Base-by-base conservation (phyloP, 768 basidiomycete genomes). In the Rhodotorula graminis region DNA sequence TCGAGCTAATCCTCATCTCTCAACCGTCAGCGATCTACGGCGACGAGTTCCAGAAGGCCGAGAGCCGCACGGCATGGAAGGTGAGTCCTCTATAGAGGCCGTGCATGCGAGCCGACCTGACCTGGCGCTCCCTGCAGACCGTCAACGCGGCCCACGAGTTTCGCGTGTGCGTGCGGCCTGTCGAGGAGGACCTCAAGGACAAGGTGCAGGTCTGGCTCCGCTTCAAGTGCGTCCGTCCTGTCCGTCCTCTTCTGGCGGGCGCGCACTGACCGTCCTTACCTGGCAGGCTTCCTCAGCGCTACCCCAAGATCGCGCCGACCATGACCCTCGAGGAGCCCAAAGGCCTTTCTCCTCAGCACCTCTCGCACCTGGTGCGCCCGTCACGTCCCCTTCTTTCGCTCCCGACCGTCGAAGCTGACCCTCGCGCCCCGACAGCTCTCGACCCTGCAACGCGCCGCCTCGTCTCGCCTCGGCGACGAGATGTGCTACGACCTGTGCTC, bases 141-240 rank as follows among this genome's bases (percentile, higher is more conserved):
- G 75, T 76, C 53, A 76, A 73, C 27, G 75, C 75, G 2, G 69
- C 58, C 33, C 72, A 73, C 64, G 72, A 76, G 57, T 76, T 68
- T 42, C 42, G 64, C n/a, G 57, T 76, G 52, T 71, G 71, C 50
- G 52, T 76, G 0, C 60, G 70, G 18, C 75, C 75, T 2, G 70
- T 66, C 27, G 74, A 76, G 42, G 75, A 71, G 37, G 72, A 68
- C 10, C 50, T 76, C 19, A 70, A 73, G 52, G 75, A 73, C 42
- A 61, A 57, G 21, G 75, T 76, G 11, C 59, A 55, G 14, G 69
- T 76, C 12, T 67, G 63, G 64, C 29, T 76, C 2, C 67, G 69
- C 21, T 76, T 76, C 69, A 76, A 76, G 75, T 76, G 31, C n/a
- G 75, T 60, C 37, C 37, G 37, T 15, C 1, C 1, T n/a, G 25